Conservation (phyloP, 495 filamentous ascomycete genomes). For the Rhypophila decipiens region DNA sequence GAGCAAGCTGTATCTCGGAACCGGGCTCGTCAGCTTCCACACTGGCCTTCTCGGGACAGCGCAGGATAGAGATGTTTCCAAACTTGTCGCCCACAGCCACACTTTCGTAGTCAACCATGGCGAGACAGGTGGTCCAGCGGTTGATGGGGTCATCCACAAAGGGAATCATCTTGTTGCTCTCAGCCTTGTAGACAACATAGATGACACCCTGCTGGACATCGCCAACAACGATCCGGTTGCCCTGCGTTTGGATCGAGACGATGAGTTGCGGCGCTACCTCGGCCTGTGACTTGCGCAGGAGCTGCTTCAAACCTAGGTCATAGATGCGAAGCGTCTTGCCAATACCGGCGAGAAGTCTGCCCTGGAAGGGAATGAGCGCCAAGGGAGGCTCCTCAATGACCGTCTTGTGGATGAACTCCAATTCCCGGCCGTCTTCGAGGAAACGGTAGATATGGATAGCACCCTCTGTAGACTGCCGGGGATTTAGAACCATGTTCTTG, state of each 20-base stretch:
- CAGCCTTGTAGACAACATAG: conserved; percentile 88
- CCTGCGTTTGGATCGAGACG: conserved; percentile 82
- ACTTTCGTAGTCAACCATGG: conserved; percentile 98
- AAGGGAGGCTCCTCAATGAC: conserved; percentile 81
- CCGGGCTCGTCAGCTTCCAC: conserved; percentile 90
- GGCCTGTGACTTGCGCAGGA: conserved; percentile 86
- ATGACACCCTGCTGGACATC: conserved; percentile 88
- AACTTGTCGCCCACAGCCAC: conserved; percentile 96
- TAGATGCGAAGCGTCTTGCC: conserved; percentile 79
- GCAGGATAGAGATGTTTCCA: conserved; percentile 88
- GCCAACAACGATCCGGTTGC: conserved; percentile 82
- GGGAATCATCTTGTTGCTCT: conserved; percentile 83
- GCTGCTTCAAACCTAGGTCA: conserved; percentile 82
- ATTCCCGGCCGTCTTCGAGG: conserved; percentile 71
- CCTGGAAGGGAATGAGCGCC: conserved; percentile 87
- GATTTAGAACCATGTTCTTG: conserved; percentile 76
- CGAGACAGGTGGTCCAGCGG: conserved; percentile 78
- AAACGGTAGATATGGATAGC: conserved; percentile 94
- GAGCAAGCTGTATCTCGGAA: conserved; percentile 79
- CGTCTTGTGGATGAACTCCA: conserved; percentile 96
- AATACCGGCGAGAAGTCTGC: conserved; percentile 75
- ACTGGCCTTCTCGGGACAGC: conserved; percentile 78
- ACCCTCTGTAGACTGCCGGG: conserved; percentile 66
- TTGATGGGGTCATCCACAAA: conserved; percentile 86
- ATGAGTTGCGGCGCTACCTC: conserved; percentile 76